Conservation (phyloP, 768 basidiomycete species). For the Russula virescens region DNA sequence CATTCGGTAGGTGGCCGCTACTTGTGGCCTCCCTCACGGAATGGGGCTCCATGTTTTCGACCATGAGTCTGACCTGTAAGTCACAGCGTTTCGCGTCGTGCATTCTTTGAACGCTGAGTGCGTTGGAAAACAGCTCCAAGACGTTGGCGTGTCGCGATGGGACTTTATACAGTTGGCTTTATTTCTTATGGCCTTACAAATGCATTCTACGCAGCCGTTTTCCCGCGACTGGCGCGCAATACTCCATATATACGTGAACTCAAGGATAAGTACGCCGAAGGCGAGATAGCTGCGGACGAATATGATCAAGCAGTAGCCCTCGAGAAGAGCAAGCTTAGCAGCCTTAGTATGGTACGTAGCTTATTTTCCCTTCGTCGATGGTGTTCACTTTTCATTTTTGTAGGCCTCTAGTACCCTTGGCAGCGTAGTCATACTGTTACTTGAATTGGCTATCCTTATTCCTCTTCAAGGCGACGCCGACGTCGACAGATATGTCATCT, state of each 20-base stretch:
- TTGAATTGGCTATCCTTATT: conserved; percentile 68
- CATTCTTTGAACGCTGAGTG: no score
- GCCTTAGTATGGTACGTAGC: conserved; percentile 48
- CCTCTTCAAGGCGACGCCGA: conserved; percentile 52
- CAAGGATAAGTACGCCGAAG: conserved; percentile 49
- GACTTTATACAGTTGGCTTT: conserved; percentile 70
- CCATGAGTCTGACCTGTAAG: conserved; percentile 68
- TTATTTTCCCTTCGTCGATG: not conserved
- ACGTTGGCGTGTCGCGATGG: conserved; percentile 70
- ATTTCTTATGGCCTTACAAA: conserved; percentile 74
- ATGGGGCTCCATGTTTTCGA: conserved; percentile 76
- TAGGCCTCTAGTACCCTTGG: conserved; percentile 74
- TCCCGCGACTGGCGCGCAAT: conserved; percentile 76
- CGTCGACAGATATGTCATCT: conserved; percentile 69
- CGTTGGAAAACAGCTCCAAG: conserved; percentile 42
- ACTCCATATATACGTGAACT: conserved; percentile 55
- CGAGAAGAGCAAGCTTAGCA: no score
- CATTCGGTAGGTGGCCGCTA: conserved; percentile 72
- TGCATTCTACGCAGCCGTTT: conserved; percentile 72
- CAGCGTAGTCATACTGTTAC: conserved; percentile 54
- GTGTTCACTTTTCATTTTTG: not conserved
- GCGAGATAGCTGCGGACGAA: conserved; percentile 52
- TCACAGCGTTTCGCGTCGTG: conserved; percentile 2
- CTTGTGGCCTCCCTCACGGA: conserved; percentile 65
- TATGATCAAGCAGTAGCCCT: conserved; percentile 69